Evolutionary conservation across 768 basidiomycete species (phyloP).

Genomic region (Leccinum longicurvipes): DNA sequence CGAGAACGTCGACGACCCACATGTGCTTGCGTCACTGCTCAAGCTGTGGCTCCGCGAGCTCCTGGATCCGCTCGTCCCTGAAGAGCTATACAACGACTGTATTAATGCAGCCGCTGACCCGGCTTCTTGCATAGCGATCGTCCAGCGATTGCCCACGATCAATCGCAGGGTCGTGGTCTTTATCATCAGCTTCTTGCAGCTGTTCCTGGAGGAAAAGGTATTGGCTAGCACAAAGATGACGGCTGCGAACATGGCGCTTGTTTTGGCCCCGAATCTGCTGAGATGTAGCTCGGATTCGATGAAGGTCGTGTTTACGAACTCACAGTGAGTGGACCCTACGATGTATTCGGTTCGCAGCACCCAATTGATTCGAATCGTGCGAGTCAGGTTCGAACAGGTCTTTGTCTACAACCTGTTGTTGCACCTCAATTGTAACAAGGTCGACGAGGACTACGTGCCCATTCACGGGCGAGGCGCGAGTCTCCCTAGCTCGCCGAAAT

Average conservation of each 20-base stretch:
- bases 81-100: slow-evolving; percentile 90
- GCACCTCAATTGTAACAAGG: slow-evolving; percentile 68
- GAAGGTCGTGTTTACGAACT: slow-evolving; percentile 86
- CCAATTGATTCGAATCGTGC: slow-evolving; percentile 5
- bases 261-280: slow-evolving; percentile 89
- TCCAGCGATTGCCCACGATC: slow-evolving; percentile 76
- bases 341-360: not conserved
- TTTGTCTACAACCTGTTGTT: slow-evolving; percentile 84
- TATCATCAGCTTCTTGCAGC: slow-evolving; percentile 85
- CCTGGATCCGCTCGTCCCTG: slow-evolving; percentile 86
- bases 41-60: slow-evolving; percentile 95
- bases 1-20: slow-evolving; percentile 86
- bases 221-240: slow-evolving; percentile 85
- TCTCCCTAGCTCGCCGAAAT: slow-evolving; percentile 39
- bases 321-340: slow-evolving; percentile 63
- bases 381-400: slow-evolving; percentile 73
- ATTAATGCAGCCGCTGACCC: slow-evolving; percentile 66
- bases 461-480: slow-evolving; percentile 77
- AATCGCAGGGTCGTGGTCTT: slow-evolving; percentile 86
- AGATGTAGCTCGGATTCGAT: slow-evolving; percentile 87
- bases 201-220: slow-evolving; percentile 78
- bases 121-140: slow-evolving; percentile 66
- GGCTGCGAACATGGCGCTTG: slow-evolving; percentile 78
- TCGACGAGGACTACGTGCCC: slow-evolving; percentile 79
- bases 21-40: slow-evolving; percentile 83